Evolutionary conservation across 2,329 filamentous ascomycete species (phyloP).

Genomic region (Colletotrichum sansevieriae): DNA sequence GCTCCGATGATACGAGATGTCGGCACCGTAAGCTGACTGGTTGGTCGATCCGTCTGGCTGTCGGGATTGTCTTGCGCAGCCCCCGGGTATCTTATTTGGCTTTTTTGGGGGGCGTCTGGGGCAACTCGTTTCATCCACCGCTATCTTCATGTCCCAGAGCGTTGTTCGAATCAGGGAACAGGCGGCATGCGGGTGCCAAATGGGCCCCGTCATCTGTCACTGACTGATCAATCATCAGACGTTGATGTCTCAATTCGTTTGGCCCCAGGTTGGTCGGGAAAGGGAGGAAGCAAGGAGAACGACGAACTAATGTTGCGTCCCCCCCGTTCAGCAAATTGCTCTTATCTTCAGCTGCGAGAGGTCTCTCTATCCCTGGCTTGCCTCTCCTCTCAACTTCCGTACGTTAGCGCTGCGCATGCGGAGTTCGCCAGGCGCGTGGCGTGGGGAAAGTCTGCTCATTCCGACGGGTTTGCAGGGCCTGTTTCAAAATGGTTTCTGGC

Average conservation of each 20-base stretch:
- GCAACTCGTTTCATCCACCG: slow-evolving; percentile 26
- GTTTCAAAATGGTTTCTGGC: slow-evolving; percentile 37
- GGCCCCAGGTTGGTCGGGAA: neutral
- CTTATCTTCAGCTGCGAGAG: neutral
- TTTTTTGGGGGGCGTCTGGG: slow-evolving; percentile 7
- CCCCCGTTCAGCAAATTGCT: neutral
- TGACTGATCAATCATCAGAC: slow-evolving; percentile 17
- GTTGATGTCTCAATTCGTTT: slow-evolving; percentile 1
- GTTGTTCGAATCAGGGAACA: slow-evolving; percentile 11
- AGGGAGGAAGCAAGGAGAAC: neutral
- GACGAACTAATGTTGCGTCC: neutral
- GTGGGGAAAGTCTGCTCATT: slow-evolving; percentile 8
- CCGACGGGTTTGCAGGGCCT: slow-evolving; percentile 22
- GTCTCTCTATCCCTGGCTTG: neutral
- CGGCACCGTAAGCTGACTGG: slow-evolving; percentile 31
- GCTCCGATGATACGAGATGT: slow-evolving; percentile 37
- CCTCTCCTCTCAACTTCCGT: neutral
- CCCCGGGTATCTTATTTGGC: slow-evolving; percentile 11
- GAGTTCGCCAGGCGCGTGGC: too few relatives aligned
- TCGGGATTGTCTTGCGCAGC: slow-evolving; percentile 13
- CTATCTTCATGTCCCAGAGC: slow-evolving; percentile 2
- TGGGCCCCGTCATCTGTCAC: slow-evolving; percentile 17
- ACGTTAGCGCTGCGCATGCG: neutral
- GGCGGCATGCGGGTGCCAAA: slow-evolving; percentile 18
- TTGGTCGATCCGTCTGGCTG: slow-evolving; percentile 33